Base-by-base conservation (phyloP, 2,329 filamentous ascomycete species). In the Pyrenochaeta sp. region DNA sequence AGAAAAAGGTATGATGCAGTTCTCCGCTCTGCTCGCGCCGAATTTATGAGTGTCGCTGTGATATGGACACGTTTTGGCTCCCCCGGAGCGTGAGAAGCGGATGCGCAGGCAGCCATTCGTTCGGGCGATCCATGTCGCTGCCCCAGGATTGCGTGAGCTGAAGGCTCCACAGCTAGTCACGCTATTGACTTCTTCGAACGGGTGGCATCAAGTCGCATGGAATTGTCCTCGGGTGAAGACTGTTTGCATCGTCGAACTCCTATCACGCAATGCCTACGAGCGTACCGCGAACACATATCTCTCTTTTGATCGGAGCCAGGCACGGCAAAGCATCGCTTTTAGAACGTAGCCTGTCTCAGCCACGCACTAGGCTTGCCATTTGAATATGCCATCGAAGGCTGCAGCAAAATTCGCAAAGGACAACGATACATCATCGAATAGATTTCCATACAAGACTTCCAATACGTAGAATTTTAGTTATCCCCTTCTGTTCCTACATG, bases 61-160 rank as follows among this genome's bases (percentile, higher is more conserved):
- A 62, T 72, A 58, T 72, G 66, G 72, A 74, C 73, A 76, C 73
- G 72, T 75, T 74, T 66, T 65, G 55, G 48, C 62, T 69, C 65
- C 15, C 52, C 60, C 60, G 39, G 43, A 47, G 28, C 27, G 46
- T 54, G 56, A 56, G 46, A 59, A 52, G 57, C 61, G 59, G 67
- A 66, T 55, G 58, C 62, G 62, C 59, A 75, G 72, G 73, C 72
- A 74, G 56, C 72, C 62, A 66, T 61, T 50, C 53, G 57, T 62
- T 65, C 55, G 56, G 61, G 55, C 62, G 62, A 69, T 65, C 64
- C 28, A 34, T 60, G 58, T 61, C 66, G 57, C 64, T 63, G 63
- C 67, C 67, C 68, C 64, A 61, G 61, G 57, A 68, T 68, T 62
- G 57, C 66, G 59, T 67, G 64, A 59, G 59, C 57, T 64, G 60